Conservation (phyloP, 2,329 filamentous ascomycete genomes). For the Dichotomopilus funicola region DNA sequence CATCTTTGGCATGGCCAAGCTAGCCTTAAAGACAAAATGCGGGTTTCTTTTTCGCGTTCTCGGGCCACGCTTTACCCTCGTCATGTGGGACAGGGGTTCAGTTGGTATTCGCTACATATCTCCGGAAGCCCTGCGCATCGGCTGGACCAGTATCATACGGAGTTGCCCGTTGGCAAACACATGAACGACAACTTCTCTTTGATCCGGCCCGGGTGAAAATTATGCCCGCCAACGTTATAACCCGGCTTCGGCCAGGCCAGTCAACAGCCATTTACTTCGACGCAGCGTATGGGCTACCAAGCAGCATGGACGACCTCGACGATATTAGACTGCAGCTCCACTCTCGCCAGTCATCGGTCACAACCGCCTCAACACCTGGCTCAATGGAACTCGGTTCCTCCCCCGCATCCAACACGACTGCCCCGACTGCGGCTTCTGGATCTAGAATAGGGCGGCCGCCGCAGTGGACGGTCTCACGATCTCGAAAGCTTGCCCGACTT, state of each 20-base stretch:
- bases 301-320: conserved; percentile 6
- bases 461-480: conserved; percentile 48
- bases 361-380: conserved; percentile 1
- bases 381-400: conserved; percentile 18
- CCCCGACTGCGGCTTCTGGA: conserved; percentile 14
- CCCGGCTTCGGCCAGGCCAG: conserved; percentile 10
- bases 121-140: conserved; percentile 4
- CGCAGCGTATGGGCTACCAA: conserved; percentile 12
- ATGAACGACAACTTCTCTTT: neutral
- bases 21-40: neutral
- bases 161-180: conserved; percentile 13
- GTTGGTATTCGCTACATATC: conserved; percentile 5
- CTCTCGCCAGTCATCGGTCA: conserved; percentile 1
- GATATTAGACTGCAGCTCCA: neutral
- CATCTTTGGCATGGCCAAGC: neutral
- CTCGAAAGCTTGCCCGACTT: conserved; percentile 48
- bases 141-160: conserved; percentile 8
- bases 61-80: neutral
- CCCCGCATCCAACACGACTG: conserved; percentile 4
- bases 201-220: neutral
- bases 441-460: conserved; percentile 45
- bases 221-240: conserved; percentile 14
- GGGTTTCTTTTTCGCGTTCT: neutral
- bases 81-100: conserved; percentile 1
- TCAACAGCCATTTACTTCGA: conserved; percentile 3